Evolutionary conservation across 1,284 basidiomycete species (phyloP).

Genomic region (Tremellales sp.): DNA sequence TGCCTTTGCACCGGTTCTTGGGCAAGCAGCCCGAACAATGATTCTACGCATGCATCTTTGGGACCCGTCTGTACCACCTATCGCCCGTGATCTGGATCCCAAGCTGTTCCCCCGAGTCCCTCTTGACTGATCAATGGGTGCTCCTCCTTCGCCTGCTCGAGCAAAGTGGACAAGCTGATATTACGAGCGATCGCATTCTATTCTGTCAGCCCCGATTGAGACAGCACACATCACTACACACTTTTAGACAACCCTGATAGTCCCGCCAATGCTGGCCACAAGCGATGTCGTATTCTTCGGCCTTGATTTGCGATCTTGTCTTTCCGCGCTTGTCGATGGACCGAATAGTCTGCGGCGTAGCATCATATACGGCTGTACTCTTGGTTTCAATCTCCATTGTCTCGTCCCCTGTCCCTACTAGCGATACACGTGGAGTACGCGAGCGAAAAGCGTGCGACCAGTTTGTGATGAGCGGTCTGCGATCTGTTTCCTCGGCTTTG

Average conservation of each 20-base stretch:
- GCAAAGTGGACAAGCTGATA: conserved; percentile 63
- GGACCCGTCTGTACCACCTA: not conserved
- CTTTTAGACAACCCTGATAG: conserved; percentile 76
- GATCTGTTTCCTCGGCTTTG: not conserved
- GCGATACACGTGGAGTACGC: conserved; percentile 1
- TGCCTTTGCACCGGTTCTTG: no score
- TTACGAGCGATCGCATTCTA: conserved; percentile 78
- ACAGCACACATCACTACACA: conserved; percentile 46
- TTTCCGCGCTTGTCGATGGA: conserved; percentile 36
- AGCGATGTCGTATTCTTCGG: conserved; percentile 72
- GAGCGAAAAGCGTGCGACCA: conserved; percentile 27
- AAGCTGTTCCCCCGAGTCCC: conserved; percentile 37
- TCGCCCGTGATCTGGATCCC: conserved; percentile 25
- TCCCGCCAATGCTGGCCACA: conserved; percentile 75
- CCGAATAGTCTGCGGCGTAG: conserved; percentile 7
- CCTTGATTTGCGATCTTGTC: conserved; percentile 49
- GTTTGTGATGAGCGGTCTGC: conserved; percentile 16
- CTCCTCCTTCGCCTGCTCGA: conserved; percentile 74
- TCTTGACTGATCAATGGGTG: conserved; percentile 58
- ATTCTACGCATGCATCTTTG: no score
- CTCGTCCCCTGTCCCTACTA: not conserved
- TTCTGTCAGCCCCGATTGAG: not conserved
- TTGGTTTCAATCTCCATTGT: not conserved
- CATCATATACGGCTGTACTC: conserved; percentile 1
- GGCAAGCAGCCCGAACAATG: no score